phyloP scores from a whole-genome alignment of 2,329 filamentous ascomycete species.

The Lojkania enalia region DNA sequence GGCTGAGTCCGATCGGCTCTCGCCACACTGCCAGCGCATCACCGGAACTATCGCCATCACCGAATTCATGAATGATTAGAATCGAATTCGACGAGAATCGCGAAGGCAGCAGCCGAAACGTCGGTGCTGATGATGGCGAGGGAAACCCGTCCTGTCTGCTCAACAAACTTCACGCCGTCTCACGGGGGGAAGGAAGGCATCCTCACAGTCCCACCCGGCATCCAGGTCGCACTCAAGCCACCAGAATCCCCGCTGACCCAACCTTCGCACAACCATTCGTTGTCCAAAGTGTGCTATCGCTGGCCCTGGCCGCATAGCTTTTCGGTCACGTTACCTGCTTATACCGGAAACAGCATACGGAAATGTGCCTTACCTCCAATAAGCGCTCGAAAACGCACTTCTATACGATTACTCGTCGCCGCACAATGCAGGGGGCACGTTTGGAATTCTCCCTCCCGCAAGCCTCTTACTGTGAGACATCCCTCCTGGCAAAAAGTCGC shows the following conservation, averaged over 20 bases:
- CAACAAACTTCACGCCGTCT: constrained; percentile 28
- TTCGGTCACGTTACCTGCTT: constrained; percentile 34
- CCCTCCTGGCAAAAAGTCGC: constrained; percentile 1
- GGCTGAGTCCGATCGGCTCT: constrained; percentile 31
- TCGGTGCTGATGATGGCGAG: constrained; percentile 2
- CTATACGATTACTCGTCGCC: constrained; percentile 25
- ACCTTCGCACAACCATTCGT: constrained; percentile 36
- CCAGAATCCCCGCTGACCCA: constrained; percentile 26
- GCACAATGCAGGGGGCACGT: constrained; percentile 26
- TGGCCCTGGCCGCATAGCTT: constrained; percentile 29
- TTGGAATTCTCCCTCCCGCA: constrained; percentile 5
- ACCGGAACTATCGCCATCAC: constrained; percentile 7
- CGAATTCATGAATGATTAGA: constrained; percentile 2
- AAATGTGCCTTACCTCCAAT: constrained; percentile 29
- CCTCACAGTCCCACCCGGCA: constrained; percentile 27
- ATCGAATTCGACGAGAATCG: too few species aligned
- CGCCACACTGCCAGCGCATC: constrained; percentile 22
- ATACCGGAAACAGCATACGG: constrained; percentile 22
- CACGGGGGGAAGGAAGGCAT: constrained; percentile 23
- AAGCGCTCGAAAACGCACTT: constrained; percentile 12
- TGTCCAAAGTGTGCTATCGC: constrained; percentile 27
- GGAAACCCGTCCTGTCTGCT: constrained; percentile 18
- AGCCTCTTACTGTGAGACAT: constrained; percentile 19
- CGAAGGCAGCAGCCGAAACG: neutral
- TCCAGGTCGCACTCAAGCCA: constrained; percentile 36